phyloP scores from a whole-genome alignment of 176 grass and related monocot species.

The Aegilops umbellulata region DNA sequence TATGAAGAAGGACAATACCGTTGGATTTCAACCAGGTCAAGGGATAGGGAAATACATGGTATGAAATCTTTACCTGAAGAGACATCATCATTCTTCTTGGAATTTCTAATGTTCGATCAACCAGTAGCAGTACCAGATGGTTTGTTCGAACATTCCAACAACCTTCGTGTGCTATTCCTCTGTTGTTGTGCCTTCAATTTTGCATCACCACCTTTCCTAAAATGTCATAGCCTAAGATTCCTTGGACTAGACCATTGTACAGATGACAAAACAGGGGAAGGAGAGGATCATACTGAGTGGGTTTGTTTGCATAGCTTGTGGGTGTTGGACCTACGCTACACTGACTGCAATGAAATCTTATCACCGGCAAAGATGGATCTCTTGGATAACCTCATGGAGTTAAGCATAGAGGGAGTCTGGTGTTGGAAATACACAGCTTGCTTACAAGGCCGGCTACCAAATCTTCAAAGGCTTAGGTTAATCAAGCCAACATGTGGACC shows the following conservation, averaged over 20 bases:
- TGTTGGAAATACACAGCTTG: not conserved
- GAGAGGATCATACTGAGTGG: not conserved
- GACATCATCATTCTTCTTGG: not conserved
- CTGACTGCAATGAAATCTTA: not conserved
- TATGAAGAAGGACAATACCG: too few species aligned
- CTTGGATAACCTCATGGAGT: not conserved
- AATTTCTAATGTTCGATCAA: not conserved
- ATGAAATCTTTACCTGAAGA: not conserved
- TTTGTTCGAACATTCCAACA: not conserved
- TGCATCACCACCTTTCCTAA: not conserved
- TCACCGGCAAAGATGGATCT: not conserved
- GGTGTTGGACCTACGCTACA: not conserved
- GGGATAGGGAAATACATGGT: too few species aligned
- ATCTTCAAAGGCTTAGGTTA: not conserved
- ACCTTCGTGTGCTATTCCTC: not conserved
- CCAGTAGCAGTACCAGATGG: not conserved
- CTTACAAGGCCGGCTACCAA: not conserved
- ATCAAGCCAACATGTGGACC: not conserved
- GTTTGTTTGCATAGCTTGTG: not conserved
- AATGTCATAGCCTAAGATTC: not conserved
- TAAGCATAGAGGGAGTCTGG: not conserved
- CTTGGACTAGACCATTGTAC: not conserved
- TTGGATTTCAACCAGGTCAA: too few species aligned
- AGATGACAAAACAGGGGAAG: not conserved
- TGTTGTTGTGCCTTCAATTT: not conserved